A percentile compares a stretch with the other conserved stretches of the same genome.
These are phyloP conservation scores for Termitomyces sp. DNA, from an alignment of 1,284 basidiomycete genomes.

Conservation along the genomic window DNA sequence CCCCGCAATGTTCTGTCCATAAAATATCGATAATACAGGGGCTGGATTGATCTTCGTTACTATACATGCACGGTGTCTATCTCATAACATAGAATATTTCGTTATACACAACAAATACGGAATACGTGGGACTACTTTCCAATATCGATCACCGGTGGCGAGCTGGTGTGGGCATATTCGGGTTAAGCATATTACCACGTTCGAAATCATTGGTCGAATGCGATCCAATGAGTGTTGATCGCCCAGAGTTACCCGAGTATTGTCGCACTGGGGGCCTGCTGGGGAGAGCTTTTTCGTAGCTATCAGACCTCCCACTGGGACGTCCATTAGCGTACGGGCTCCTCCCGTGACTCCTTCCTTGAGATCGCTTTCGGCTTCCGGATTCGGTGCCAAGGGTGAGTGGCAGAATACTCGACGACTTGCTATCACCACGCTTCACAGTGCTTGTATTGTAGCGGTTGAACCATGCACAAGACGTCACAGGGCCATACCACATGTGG, in stretches of 20 bases:
- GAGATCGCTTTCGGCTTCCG: constrained; percentile 7
- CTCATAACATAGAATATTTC: constrained; percentile 7
- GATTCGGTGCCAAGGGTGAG: constrained; percentile 11
- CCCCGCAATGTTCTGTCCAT: neutral
- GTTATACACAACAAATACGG: neutral
- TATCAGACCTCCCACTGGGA: constrained; percentile 13
- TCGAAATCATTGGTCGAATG: constrained; percentile 35
- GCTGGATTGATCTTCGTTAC: neutral
- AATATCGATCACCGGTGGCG: constrained; percentile 9
- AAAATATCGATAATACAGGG: neutral
- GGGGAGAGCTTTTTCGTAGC: constrained; percentile 19
- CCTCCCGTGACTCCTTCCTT: constrained; percentile 4
- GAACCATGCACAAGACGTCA: constrained; percentile 71
- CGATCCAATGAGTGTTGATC: constrained; percentile 29
- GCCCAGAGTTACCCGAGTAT: constrained; percentile 26
- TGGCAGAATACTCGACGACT: constrained; percentile 20
- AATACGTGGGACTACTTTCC: neutral
- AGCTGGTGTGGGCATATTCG: constrained; percentile 23
- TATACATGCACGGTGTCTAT: constrained; percentile 10
- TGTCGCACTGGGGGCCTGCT: constrained; percentile 22
- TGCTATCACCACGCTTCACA: constrained; percentile 24
- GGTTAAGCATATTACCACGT: constrained; percentile 41
- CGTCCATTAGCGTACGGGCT: constrained; percentile 17
- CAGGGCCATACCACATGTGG: constrained; percentile 70
- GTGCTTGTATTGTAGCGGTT: constrained; percentile 38